Evolutionary conservation across 495 filamentous ascomycete genomes (phyloP), one percentile per base, ranked within the genome.

Genomic region (Hypoxylon fragiforme): DNA sequence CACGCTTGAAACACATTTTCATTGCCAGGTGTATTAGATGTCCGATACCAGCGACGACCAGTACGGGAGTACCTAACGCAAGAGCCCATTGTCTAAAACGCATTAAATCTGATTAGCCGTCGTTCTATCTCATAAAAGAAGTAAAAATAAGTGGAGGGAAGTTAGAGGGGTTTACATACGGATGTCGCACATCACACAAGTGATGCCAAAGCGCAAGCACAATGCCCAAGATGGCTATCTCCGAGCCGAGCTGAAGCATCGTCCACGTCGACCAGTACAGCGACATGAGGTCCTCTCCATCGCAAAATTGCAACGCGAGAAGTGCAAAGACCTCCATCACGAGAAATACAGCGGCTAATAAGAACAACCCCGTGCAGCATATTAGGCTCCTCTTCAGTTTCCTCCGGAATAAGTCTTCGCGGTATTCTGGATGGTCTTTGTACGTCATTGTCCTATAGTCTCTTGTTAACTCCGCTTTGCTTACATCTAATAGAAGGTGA

Each of bases 201-300:
- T 63, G 56, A 53, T 77, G 74, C 48, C 63, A 64, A n/a, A 72
- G 57, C 46, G 72, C 52, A 6, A 79, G 52, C 18, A 66, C 47
- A 16, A 79, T 70, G 7, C 77, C 77, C 11, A 76, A 31, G 24
- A 77, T 76, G 22, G 77, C 77, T n/a, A 79, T 75, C 35, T 72
- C 45, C 8, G 74, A 69, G 6, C 77, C 77, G 6, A 79, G 65
- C 51, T 73, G 69, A 24, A 79, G 52, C 64, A 74, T 72, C 14
- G 70, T 71, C 74, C 73, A 81, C 0, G 71, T 72, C 1, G 71
- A 65, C 76, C 76, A 79, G 60, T 75, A 77, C 0, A 81, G 65
- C 3, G 70, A 63, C 63, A 77, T 74, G 44, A 77, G 65, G 53
- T 77, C 73, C 50, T 80, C 76, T 8, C 71, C 70, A 40, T 77